phyloP scores from a whole-genome alignment of 371 early-diverging fungal genomes.

The Rhizomucor pusillus region DNA sequence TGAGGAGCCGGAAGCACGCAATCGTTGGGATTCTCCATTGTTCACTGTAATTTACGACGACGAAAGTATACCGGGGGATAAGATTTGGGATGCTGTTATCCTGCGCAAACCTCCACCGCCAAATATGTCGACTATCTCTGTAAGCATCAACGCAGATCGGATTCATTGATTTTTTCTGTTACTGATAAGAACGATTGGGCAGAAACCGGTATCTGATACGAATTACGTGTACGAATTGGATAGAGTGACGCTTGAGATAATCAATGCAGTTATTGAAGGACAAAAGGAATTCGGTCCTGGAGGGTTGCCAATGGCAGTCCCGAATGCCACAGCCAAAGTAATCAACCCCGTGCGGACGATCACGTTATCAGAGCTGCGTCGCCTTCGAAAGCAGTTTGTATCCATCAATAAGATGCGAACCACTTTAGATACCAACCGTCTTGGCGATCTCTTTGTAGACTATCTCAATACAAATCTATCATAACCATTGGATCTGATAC shows the following conservation, averaged over 20 bases:
- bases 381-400: constrained; percentile 82
- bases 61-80: constrained; percentile 53
- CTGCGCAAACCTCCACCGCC: constrained; percentile 79
- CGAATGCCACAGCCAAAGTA: constrained; percentile 51
- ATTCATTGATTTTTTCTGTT: constrained; percentile 5
- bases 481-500: constrained; percentile 2
- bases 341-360: constrained; percentile 73
- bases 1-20: constrained; percentile 91
- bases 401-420: constrained; percentile 86
- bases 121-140: constrained; percentile 76
- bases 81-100: constrained; percentile 79
- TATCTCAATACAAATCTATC: constrained; percentile 81
- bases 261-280: constrained; percentile 72
- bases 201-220: constrained; percentile 86
- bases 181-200: not conserved
- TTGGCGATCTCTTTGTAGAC: constrained; percentile 85
- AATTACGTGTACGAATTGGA: constrained; percentile 92
- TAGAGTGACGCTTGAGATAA: constrained; percentile 74
- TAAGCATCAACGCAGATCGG: constrained; percentile 21
- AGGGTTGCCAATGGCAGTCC: constrained; percentile 61
- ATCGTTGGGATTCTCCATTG: constrained; percentile 95
- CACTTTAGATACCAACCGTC: constrained; percentile 58
- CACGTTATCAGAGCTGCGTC: constrained; percentile 79
- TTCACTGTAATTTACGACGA: constrained; percentile 83
- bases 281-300: constrained; percentile 72